A percentile compares a stretch with the other conserved stretches of the same genome.
Conservation (phyloP, 2,329 filamentous ascomycete genomes). For the Emericellopsis atlantica region DNA sequence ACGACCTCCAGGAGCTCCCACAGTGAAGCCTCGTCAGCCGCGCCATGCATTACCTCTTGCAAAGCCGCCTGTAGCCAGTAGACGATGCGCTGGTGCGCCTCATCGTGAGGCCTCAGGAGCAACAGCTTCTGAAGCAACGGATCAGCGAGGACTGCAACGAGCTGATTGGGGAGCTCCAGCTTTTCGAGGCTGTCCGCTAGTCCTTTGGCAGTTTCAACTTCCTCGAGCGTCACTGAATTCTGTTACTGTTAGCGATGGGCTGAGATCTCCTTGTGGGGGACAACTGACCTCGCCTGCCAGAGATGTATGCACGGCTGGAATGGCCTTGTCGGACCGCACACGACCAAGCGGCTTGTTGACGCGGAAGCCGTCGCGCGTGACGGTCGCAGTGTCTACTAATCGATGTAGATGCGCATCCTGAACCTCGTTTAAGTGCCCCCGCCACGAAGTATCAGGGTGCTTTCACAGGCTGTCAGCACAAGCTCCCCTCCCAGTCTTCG, state of each 20-base stretch:
- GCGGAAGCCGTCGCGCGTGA: conserved; percentile 42
- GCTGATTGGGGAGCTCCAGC: conserved; percentile 70
- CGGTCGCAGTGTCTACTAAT: conserved; percentile 21
- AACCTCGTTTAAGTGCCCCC: conserved; percentile 52
- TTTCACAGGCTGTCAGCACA: conserved; percentile 19
- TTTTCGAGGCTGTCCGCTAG: conserved; percentile 65
- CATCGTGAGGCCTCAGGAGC: conserved; percentile 45
- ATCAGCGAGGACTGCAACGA: conserved; percentile 65
- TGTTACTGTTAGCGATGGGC: conserved; percentile 1
- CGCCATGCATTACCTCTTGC: conserved; percentile 40
- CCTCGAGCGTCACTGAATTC: conserved; percentile 53
- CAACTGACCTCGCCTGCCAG: conserved; percentile 51
- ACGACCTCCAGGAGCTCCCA: conserved; percentile 43
- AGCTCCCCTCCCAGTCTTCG: too few relatives aligned
- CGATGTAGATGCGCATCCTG: conserved; percentile 44
- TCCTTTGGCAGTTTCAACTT: conserved; percentile 57
- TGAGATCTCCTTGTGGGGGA: background rate
- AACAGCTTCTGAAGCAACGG: conserved; percentile 68
- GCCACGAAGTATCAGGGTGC: conserved; percentile 70
- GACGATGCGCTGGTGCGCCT: conserved; percentile 37
- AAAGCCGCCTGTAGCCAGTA: conserved; percentile 47
- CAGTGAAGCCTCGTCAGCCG: conserved; percentile 32
- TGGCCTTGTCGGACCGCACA: conserved; percentile 20
- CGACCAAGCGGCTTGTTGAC: conserved; percentile 36
- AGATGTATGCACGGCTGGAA: conserved; percentile 63